Conservation (phyloP, 345 rosid genomes). For the Salix purpurea region DNA sequence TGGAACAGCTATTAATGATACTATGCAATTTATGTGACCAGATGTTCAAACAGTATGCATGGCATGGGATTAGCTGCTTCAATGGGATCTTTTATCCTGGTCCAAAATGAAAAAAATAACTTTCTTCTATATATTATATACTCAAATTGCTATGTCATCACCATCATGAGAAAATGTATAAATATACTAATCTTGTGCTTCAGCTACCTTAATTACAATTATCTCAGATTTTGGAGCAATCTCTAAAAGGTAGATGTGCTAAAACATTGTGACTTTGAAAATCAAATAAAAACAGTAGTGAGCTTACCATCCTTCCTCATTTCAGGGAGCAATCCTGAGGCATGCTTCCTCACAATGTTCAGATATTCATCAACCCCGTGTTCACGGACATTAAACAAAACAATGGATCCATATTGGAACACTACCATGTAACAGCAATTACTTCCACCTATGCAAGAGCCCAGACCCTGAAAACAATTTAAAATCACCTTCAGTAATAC, state of each 20-base stretch:
- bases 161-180: too few relatives aligned
- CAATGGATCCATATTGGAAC: conserved; percentile 90
- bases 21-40: too few relatives aligned
- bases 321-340: conserved; percentile 86
- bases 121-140: not conserved
- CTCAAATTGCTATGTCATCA: not conserved
- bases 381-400: conserved; percentile 74
- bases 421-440: conserved; percentile 84
- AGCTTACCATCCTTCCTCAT: conserved; percentile 92
- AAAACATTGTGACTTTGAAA: not conserved
- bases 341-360: conserved; percentile 76
- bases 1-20: too few relatives aligned
- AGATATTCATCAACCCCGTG: conserved; percentile 81
- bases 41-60: too few relatives aligned
- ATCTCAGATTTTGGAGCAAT: not conserved
- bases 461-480: conserved; percentile 48
- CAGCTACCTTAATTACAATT: not conserved
- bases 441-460: conserved; percentile 65
- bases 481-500: conserved; percentile 1
- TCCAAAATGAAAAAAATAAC: not conserved
- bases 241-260: not conserved
- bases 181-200: not conserved
- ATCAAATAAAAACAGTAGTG: not conserved
- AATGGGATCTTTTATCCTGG: too few relatives aligned
- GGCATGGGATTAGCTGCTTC: too few relatives aligned